A percentile compares a stretch with the other conserved stretches of the same genome.
Conservation (phyloP, 352 stramenopile species). For the Peronosclerospora sorghi region DNA sequence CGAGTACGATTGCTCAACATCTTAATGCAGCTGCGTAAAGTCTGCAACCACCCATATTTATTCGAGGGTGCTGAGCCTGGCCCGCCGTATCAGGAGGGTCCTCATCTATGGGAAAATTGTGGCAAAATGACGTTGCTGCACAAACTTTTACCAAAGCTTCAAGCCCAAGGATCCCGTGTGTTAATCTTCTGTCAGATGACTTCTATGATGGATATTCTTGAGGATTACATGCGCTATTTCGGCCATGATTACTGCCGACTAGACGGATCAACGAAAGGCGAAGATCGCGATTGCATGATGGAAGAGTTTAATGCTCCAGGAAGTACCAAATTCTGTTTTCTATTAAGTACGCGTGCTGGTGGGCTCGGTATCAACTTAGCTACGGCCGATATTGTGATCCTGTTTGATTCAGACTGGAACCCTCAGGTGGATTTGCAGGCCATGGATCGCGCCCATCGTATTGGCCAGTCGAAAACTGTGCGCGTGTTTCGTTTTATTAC, state of each 20-base stretch:
- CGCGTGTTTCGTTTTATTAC: conserved; percentile 98
- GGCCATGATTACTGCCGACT: conserved; percentile 78
- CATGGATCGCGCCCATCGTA: conserved; percentile 96
- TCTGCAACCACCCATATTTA: conserved; percentile 99
- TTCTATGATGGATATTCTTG: conserved; percentile 98
- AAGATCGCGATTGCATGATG: conserved; percentile 88
- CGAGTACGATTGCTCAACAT: conserved; percentile 95
- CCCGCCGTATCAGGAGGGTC: conserved; percentile 93
- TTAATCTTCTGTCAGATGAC: conserved; percentile 99
- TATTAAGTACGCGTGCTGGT: conserved; percentile 94
- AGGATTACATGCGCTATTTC: conserved; percentile 96
- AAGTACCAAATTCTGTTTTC: conserved; percentile 95
- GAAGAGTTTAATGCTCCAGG: conserved; percentile 96
- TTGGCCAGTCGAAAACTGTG: conserved; percentile 97
- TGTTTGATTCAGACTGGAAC: conserved; percentile 98
- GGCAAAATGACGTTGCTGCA: conserved; percentile 97
- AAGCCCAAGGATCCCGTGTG: conserved; percentile 84
- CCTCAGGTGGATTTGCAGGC: conserved; percentile 97
- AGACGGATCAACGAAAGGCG: conserved; percentile 75
- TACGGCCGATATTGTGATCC: conserved; percentile 97
- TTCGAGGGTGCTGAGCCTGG: conserved; percentile 97
- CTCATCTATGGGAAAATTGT: conserved; percentile 97
- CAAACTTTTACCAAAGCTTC: conserved; percentile 82
- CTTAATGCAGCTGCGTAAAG: conserved; percentile 97
- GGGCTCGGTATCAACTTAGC: conserved; percentile 97